phyloP scores from a whole-genome alignment of 1,284 basidiomycete genomes.

The Moesziomyces aphidis region DNA sequence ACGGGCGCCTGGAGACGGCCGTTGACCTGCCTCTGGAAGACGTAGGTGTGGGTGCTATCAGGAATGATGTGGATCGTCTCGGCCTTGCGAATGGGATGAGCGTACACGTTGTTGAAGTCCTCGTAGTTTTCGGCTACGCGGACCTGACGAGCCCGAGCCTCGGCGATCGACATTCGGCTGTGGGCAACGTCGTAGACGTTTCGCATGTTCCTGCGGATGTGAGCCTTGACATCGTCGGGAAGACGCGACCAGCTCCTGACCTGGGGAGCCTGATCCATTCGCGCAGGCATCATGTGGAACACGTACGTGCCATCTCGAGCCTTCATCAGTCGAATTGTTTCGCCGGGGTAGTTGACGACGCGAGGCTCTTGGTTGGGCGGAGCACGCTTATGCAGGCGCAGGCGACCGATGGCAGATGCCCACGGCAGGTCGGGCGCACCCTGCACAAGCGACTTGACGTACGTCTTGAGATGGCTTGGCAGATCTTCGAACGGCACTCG shows the following conservation, averaged over 20 bases:
- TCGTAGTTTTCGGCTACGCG: neutral
- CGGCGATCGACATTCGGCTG: neutral
- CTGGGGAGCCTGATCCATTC: neutral
- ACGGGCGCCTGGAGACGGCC: neutral
- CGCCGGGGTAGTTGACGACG: neutral
- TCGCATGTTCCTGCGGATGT: neutral
- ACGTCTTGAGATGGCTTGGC: neutral
- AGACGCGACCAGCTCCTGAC: neutral
- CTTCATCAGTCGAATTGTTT: slow-evolving; percentile 2
- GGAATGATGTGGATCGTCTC: neutral
- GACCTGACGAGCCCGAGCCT: neutral
- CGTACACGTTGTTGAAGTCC: neutral
- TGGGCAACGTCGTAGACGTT: neutral
- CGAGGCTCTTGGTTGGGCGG: neutral
- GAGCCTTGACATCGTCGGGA: neutral
- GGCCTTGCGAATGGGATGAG: neutral
- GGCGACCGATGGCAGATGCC: neutral
- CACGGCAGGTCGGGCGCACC: neutral
- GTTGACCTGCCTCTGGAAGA: neutral
- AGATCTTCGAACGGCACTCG: neutral
- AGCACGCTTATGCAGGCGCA: neutral
- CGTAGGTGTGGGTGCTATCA: neutral
- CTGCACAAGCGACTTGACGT: neutral
- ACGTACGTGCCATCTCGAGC: slow-evolving; percentile 1
- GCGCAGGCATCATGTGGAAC: neutral